A percentile compares a stretch with the other conserved stretches of the same genome.
phyloP scores from a whole-genome alignment of 108 stramenopile species.

The Nitzschia sp. region DNA sequence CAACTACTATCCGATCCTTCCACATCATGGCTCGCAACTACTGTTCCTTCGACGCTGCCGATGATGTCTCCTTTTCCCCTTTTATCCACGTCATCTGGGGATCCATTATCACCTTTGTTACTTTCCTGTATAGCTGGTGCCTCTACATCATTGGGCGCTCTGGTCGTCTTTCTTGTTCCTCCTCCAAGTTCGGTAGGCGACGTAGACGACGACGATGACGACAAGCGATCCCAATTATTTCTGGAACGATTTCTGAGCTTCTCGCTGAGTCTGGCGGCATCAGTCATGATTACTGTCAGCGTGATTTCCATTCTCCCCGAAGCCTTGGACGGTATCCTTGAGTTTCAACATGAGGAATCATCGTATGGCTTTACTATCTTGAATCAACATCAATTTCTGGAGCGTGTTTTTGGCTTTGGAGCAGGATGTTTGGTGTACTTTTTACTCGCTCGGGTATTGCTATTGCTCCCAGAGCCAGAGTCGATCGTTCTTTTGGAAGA shows the following conservation, averaged over 20 bases:
- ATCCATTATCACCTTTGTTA: constrained; percentile 45
- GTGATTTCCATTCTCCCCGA: constrained; percentile 53
- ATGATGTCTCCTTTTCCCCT: too few species aligned
- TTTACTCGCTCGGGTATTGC: constrained; percentile 31
- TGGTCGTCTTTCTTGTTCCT: constrained; percentile 59
- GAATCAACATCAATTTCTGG: constrained; percentile 13
- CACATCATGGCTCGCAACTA: too few species aligned
- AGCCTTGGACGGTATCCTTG: constrained; percentile 31
- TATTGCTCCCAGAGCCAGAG: constrained; percentile 69
- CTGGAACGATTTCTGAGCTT: constrained; percentile 53
- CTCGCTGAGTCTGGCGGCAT: constrained; percentile 52
- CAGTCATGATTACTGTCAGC: constrained; percentile 64
- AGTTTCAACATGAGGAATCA: not conserved
- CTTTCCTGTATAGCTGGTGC: constrained; percentile 65
- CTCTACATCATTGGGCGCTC: constrained; percentile 73
- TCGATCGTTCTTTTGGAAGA: not conserved
- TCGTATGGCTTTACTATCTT: constrained; percentile 13
- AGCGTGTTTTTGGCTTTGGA: constrained; percentile 27
- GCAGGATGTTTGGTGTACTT: constrained; percentile 33
- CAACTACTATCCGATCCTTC: not conserved
- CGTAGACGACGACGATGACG: constrained; percentile 4
- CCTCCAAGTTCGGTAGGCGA: not conserved
- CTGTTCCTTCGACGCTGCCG: not conserved
- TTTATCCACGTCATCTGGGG: too few species aligned
- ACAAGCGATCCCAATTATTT: too few species aligned